These are phyloP conservation scores for Pichia sporocuriosa DNA, from an alignment of 805 yeast genomes.

Conservation along the genomic window DNA sequence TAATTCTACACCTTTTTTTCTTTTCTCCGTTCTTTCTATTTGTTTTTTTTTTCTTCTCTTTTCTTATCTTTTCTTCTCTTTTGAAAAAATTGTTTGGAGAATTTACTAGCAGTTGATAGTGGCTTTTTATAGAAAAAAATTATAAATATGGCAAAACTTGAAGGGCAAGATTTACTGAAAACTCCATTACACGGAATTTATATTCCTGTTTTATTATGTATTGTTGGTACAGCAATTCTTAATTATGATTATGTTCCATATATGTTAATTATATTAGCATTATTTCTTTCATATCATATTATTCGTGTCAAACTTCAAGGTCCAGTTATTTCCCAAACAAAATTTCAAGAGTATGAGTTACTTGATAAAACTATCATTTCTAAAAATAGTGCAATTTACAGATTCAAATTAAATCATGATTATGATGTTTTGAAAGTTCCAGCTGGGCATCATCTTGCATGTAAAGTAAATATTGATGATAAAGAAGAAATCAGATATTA, in stretches of 20 bases:
- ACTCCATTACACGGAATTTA: conserved; percentile 71
- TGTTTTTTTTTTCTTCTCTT: no score
- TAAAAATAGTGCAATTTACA: conserved; percentile 64
- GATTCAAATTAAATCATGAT: conserved; percentile 58
- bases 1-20: no score
- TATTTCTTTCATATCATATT: conserved; percentile 32
- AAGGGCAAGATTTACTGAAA: conserved; percentile 44
- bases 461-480: conserved; percentile 40
- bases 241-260: conserved; percentile 44
- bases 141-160: conserved; percentile 9
- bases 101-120: no score
- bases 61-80: no score
- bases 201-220: conserved; percentile 57
- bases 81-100: no score
- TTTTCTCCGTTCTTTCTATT: no score
- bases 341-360: conserved; percentile 62
- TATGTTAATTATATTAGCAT: conserved; percentile 33
- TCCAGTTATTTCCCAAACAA: conserved; percentile 40
- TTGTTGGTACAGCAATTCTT: conserved; percentile 54
- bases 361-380: conserved; percentile 69
- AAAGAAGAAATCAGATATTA: conserved; percentile 59
- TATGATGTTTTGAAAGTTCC: conserved; percentile 61
- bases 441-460: conserved; percentile 70
- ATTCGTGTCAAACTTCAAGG: conserved; percentile 30
- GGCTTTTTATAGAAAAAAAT: no score